Evolutionary conservation across 108 stramenopile species (phyloP), one percentile per base, ranked within the genome.

Genomic region (Conticribra guillardii): DNA sequence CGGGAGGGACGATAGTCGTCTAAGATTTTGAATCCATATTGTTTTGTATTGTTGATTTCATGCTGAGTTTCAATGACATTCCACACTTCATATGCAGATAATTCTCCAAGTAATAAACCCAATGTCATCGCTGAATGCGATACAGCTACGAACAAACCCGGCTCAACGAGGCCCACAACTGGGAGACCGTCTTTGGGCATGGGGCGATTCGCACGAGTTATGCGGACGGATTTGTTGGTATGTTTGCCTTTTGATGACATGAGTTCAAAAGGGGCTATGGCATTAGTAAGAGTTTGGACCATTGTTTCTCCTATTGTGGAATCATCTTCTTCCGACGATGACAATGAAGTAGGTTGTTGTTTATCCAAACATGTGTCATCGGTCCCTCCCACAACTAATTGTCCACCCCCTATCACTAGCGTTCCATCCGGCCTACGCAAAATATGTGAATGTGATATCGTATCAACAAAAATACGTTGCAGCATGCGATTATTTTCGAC

Each of bases 181-280:
- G 89, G 89, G 0, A 84, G 56, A 1, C 89, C 89, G 82, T 90
- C 89, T n/a, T 53, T 17, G 30, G 88, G 86, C 64, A 89, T 86
- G 16, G 87, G 87, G 3, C 85, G 87, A 29, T 84, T 69, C 15
- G 87, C 87, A 56, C 71, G 57, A 26, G 69, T 69, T 26, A 61
- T 52, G 30, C 72, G 50, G 7, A 61, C 23, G 7, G 32, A 24
- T 15, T 53, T 50, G 54, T 34, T 49, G 26, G 14, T 2, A 71
- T 69, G n/a, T 19, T 50, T 18, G 64, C 45, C 44, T n/a, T 41
- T 37, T 53, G 24, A 16, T 65, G 44, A 24, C 56, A 37, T 49
- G 30, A 76, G 49, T 27, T 69, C 61, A 22, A 47, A 34, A 19
- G 67, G 60, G 24, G 44, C 4, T 7, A 74, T 53, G 28, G 52